These are phyloP conservation scores for Endogone sp. DNA, from an alignment of 192 early-diverging fungal genomes.

Conservation along the genomic window DNA sequence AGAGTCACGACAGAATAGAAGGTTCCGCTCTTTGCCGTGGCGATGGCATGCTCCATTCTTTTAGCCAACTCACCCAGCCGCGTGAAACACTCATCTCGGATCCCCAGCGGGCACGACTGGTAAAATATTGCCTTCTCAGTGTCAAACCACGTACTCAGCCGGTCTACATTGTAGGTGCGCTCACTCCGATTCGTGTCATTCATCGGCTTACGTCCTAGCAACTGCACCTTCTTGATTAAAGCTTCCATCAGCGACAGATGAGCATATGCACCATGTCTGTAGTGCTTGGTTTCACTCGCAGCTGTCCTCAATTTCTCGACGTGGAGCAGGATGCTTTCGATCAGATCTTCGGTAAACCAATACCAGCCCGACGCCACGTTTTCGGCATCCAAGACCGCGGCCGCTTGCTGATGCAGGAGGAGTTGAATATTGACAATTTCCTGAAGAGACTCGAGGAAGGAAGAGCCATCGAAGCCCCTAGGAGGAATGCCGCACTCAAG, in stretches of 20 bases:
- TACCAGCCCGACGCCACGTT: slow-evolving; percentile 21
- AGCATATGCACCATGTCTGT: slow-evolving; percentile 6
- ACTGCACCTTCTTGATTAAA: neutral
- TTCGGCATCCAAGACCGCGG: neutral
- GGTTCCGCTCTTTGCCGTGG: slow-evolving; percentile 2
- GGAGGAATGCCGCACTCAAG: slow-evolving; percentile 25
- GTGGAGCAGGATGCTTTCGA: slow-evolving; percentile 6
- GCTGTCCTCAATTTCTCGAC: neutral
- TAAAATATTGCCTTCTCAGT: neutral
- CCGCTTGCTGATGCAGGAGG: neutral
- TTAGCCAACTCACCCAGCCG: slow-evolving; percentile 5
- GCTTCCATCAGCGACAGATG: slow-evolving; percentile 1
- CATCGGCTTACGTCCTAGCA: slow-evolving; percentile 1
- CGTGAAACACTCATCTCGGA: slow-evolving; percentile 3
- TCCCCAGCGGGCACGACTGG: slow-evolving; percentile 7
- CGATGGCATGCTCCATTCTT: slow-evolving; percentile 11
- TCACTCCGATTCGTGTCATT: neutral
- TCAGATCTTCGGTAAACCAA: slow-evolving; percentile 28
- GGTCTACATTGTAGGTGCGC: neutral
- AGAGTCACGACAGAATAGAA: slow-evolving; percentile 7
- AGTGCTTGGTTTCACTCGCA: neutral
- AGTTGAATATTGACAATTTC: neutral
- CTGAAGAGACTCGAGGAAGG: slow-evolving; percentile 17
- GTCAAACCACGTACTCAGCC: neutral
- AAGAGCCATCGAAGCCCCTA: slow-evolving; percentile 15